Base-by-base conservation (phyloP, 2,329 filamentous ascomycete genomes). In the Fusarium circinatum region DNA sequence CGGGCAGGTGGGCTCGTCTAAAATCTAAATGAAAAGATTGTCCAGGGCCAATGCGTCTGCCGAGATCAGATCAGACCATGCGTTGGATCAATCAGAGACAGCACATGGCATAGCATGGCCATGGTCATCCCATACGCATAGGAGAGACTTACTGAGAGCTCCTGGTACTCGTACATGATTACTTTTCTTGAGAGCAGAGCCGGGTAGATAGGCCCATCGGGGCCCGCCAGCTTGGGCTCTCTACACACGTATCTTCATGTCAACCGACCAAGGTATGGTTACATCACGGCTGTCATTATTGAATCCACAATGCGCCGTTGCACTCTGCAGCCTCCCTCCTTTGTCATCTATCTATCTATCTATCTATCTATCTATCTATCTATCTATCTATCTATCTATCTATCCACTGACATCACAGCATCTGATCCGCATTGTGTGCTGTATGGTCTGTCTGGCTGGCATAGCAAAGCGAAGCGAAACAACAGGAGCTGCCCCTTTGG, bases 51-150 rank as follows among this genome's bases (percentile, higher is more conserved):
- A 61, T 48, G 62, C 42, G 70, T 45, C 60, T 63, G 66, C 66
- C 59, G 71, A 60, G 62, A 58, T 64, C 55, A 61, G 71, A 68
- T 74, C 62, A 71, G 70, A 54, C 70, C 70, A 74, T 45, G 56
- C 47, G 42, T 42, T 74, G 51, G 56, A 61, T 68, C 60, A 73
- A 30, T 34, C 51, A 22, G 30, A 34, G 39, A 58, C 58, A 74
- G 54, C 67, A 45, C 62, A 74, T 32, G 54, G 58, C 70, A 67
- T 57, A 60, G 70, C 65, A 34, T 24, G 48, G 49, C n/a, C 26
- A 55, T 55, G 34, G 34, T 22, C 24, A 39, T 28, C 20, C 34
- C 36, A 38, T 22, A 38, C 20, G 34, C 71, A 34, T 30, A 57
- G 34, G 17, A 54, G 57, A 60, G 47, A 64, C 47, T 49, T 51